Evolutionary conservation across 2,329 filamentous ascomycete species (phyloP).

Genomic region (Raffaelea albimanens): DNA sequence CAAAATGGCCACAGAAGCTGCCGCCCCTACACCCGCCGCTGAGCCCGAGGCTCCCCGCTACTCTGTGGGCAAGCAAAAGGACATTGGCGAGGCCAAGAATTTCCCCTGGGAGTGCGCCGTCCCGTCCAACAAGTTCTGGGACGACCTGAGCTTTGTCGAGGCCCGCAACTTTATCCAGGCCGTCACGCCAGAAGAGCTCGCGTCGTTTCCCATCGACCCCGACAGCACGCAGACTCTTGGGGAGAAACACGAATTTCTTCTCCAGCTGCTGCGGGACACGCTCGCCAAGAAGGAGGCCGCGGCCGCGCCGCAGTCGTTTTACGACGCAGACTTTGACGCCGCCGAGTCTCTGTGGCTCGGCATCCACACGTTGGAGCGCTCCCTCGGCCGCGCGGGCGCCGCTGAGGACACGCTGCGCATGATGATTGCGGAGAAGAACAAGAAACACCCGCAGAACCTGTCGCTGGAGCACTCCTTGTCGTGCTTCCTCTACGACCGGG

Average conservation of each 20-base stretch:
- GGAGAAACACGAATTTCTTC: background rate
- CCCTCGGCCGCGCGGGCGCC: background rate
- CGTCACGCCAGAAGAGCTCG: background rate
- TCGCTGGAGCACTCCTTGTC: background rate
- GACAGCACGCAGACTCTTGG: background rate
- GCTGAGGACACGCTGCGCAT: background rate
- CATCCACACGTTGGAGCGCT: background rate
- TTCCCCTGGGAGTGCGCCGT: background rate
- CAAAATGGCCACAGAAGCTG: too few species aligned
- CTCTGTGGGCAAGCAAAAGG: background rate
- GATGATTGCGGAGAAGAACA: background rate
- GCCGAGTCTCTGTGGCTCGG: background rate
- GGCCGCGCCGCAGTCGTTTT: background rate
- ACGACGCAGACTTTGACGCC: background rate
- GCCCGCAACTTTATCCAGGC: background rate
- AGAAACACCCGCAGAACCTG: background rate
- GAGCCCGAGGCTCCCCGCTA: background rate
- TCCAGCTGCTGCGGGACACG: background rate
- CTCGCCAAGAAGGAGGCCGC: background rate
- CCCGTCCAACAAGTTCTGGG: background rate
- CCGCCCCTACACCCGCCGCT: background rate
- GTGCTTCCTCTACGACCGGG: background rate
- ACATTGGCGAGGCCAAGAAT: background rate
- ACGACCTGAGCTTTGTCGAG: background rate
- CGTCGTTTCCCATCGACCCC: background rate